Percentiles rank a stretch among this genome's conserved stretches.
Evolutionary conservation across 75 land plant genomes (phyloP).

Genomic region (Gnetum montanum): DNA sequence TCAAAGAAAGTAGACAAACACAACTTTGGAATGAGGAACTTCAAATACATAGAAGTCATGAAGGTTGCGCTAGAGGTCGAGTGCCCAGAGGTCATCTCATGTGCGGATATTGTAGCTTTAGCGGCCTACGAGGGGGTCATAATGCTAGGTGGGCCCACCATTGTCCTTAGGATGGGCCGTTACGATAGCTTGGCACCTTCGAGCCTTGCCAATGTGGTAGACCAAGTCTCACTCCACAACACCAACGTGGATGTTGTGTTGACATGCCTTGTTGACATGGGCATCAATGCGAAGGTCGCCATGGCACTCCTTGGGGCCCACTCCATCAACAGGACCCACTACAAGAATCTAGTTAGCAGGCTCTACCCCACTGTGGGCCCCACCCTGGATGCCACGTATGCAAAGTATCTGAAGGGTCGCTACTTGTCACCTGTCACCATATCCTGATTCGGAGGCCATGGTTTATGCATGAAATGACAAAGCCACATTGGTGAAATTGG

Average conservation of each 20-base stretch:
- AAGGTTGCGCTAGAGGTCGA: not conserved
- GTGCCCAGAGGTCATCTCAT: not conserved
- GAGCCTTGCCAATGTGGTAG: conserved; percentile 11
- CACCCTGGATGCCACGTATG: conserved; percentile 45
- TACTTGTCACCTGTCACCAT: conserved; percentile 56
- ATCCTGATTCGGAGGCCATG: conserved; percentile 43
- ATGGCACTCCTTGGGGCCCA: conserved; percentile 66
- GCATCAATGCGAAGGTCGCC: conserved; percentile 28
- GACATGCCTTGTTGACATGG: conserved; percentile 31
- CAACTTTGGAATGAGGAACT: conserved; percentile 67
- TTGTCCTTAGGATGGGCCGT: conserved; percentile 48
- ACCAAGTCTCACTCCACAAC: conserved; percentile 35
- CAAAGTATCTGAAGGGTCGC: conserved; percentile 38
- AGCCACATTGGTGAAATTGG: too few relatives aligned
- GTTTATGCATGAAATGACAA: conserved; percentile 52
- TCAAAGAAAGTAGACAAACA: conserved; percentile 26
- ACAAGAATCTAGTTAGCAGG: conserved; percentile 43
- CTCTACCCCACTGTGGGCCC: conserved; percentile 71
- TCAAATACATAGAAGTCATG: conserved; percentile 28
- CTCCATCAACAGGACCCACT: conserved; percentile 66
- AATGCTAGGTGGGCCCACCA: conserved; percentile 41
- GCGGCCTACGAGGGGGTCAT: not conserved
- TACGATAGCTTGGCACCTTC: conserved; percentile 38
- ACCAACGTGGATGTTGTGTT: conserved; percentile 25
- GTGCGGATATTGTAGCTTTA: conserved; percentile 1